Evolutionary conservation across 306 rosid species (phyloP).

Genomic region (Fagus sylvatica): DNA sequence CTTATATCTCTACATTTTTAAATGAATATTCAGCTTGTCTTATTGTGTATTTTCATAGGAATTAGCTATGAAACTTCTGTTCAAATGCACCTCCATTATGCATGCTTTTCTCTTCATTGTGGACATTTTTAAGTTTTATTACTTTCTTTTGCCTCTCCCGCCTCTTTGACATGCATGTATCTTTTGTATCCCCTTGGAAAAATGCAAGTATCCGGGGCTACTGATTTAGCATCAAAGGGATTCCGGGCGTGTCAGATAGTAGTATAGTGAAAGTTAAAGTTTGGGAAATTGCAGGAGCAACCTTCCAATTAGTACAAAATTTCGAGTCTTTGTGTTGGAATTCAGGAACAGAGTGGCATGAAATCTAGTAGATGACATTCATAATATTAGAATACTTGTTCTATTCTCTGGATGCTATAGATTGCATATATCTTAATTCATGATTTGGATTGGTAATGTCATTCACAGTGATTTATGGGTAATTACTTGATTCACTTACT

Average conservation of each 20-base stretch:
- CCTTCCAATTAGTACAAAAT: conserved; percentile 61
- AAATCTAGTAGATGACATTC: no score
- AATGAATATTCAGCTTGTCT: no score
- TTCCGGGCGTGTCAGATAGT: conserved; percentile 78
- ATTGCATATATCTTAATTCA: not conserved
- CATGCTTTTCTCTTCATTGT: no score
- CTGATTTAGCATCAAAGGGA: conserved; percentile 88
- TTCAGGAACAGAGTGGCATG: no score
- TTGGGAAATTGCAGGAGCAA: conserved; percentile 77
- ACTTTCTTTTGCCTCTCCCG: not conserved
- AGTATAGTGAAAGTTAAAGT: conserved; percentile 78
- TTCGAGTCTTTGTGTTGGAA: conserved; percentile 92
- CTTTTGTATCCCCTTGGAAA: conserved; percentile 58
- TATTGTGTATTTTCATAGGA: no score
- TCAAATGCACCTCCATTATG: no score
- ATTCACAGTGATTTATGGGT: not conserved
- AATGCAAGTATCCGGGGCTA: conserved; percentile 94
- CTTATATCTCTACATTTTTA: not conserved
- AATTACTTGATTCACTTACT: not conserved
- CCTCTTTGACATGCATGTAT: conserved; percentile 4
- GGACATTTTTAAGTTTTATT: no score
- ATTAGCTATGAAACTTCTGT: no score
- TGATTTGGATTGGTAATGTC: conserved; percentile 1
- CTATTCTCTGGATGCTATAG: conserved; percentile 16
- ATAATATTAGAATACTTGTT: no score